Base-by-base conservation (phyloP, 306 rosid genomes). In the Nissolia schottii region DNA sequence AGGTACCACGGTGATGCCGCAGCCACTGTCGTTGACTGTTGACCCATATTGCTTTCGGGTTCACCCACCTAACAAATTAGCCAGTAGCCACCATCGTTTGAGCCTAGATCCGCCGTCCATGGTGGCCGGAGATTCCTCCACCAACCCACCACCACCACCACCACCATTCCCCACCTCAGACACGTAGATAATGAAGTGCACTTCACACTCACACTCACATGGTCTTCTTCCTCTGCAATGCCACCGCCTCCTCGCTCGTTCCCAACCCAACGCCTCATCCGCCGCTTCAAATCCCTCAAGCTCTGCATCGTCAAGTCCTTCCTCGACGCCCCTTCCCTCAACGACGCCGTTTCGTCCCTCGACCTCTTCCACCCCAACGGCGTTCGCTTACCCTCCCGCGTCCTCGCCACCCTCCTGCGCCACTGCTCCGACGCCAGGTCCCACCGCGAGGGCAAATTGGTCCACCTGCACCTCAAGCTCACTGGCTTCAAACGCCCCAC, bases 401-500 rank as follows among this genome's bases (percentile, higher is more conserved):
- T 82, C 56, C 82, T 92, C 38, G 88, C 84, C 53, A 59, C 64
- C 27, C 91, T 92, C 56, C 49, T 92, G 70, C 88, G 79, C 70
- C 90, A 57, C n/a, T 92, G 96, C 35, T 85, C 85, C 16, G 55
- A 82, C 46, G 25, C 84, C 8, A 74, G 64, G 59, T 85, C 86
- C 10, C 80, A 75, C 50, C 64, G 70, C 16, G 76, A 81, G 48
- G 96, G 93, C 3, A 90, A 80, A 83, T 77, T 87, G 64, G 76
- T 92, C 81, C 96, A 92, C 61, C 77, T 85, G 5, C 91, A 92
- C 77, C 60, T 90, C 88, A 84, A 83, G 79, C 83, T 86, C 35
- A 88, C 85, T 0, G 96, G 98, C 19, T 71, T 83, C 66, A 92
- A 88, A 56, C 87, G 73, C 13, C 96, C 96, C n/a, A 37, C 87